phyloP scores from a whole-genome alignment of 208 protist species.

The Leishmania martiniquensis region DNA sequence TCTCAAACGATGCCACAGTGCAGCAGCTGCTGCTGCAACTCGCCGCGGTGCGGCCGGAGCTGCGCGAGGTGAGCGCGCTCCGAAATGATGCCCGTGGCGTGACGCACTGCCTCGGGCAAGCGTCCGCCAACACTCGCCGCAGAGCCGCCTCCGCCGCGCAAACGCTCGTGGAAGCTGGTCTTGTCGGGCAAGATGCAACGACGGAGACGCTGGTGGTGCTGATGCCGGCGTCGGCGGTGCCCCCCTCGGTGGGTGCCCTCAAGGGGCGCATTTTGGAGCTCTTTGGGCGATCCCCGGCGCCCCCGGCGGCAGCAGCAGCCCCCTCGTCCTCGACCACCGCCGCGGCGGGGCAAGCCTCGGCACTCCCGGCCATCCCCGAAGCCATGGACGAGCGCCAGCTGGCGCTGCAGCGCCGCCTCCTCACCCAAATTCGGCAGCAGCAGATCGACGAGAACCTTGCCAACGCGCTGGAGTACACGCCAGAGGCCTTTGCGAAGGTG shows the following conservation, averaged over 20 bases:
- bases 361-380: background rate
- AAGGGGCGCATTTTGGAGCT: conserved; percentile 31
- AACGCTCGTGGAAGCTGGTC: conserved; percentile 10
- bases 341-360: too few relatives aligned
- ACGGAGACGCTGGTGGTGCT: conserved; percentile 21
- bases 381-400: conserved; percentile 54
- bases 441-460: conserved; percentile 92
- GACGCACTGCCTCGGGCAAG: background rate
- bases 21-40: conserved; percentile 6
- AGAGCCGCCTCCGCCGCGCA: background rate
- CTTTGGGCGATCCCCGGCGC: conserved; percentile 5
- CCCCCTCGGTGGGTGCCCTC: background rate
- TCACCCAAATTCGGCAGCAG: conserved; percentile 77
- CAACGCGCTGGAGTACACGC: conserved; percentile 93
- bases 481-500: conserved; percentile 91
- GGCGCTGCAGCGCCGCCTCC: conserved; percentile 76
- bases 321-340: too few relatives aligned
- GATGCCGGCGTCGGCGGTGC: background rate
- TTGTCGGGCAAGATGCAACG: background rate
- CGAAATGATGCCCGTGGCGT: conserved; percentile 22
- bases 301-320: background rate
- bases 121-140: background rate
- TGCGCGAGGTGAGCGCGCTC: background rate
- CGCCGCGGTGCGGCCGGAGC: background rate
- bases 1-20: conserved; percentile 12